phyloP scores from a whole-genome alignment of 352 stramenopile genomes.

The Globisporangium canariense region DNA sequence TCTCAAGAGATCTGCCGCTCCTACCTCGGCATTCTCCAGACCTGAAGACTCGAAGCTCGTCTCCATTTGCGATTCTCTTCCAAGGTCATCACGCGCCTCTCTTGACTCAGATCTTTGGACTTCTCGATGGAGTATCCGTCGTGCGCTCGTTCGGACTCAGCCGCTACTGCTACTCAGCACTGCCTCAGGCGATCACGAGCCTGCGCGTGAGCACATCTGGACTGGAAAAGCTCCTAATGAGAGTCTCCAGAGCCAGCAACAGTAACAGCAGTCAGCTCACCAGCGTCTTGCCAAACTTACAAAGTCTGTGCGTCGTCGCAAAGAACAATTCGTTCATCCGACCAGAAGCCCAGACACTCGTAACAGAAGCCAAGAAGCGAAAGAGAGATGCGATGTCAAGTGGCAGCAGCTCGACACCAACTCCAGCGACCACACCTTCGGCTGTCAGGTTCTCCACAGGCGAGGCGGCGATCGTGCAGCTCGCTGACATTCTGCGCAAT shows the following conservation, averaged over 20 bases:
- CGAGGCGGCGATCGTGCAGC: conserved; percentile 17
- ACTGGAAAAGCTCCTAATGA: not conserved
- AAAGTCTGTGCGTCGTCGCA: conserved; percentile 14
- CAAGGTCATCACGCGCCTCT: conserved; percentile 11
- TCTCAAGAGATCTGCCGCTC: not conserved
- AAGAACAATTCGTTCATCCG: not conserved
- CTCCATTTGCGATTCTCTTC: conserved; percentile 14
- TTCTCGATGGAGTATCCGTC: conserved; percentile 17
- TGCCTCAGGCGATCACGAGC: conserved; percentile 22
- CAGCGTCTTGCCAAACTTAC: conserved; percentile 17
- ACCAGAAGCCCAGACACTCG: not conserved
- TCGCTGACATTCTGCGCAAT: conserved; percentile 10
- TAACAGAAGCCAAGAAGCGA: conserved; percentile 8
- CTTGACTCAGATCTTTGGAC: conserved; percentile 22
- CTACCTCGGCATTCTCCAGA: too few relatives aligned
- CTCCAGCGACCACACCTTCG: not conserved
- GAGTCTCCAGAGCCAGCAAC: conserved; percentile 1
- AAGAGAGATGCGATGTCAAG: not conserved
- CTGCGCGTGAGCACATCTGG: conserved; percentile 15
- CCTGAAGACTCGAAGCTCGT: not conserved
- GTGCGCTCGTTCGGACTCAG: conserved; percentile 19
- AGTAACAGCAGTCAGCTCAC: not conserved
- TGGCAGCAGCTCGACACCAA: not conserved
- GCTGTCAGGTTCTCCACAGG: conserved; percentile 5
- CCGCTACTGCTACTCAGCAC: conserved; percentile 12